Percentiles rank a stretch among this genome's conserved stretches.
phyloP scores from a whole-genome alignment of 768 basidiomycete genomes.

The Pilatotrama ljubarskyi region DNA sequence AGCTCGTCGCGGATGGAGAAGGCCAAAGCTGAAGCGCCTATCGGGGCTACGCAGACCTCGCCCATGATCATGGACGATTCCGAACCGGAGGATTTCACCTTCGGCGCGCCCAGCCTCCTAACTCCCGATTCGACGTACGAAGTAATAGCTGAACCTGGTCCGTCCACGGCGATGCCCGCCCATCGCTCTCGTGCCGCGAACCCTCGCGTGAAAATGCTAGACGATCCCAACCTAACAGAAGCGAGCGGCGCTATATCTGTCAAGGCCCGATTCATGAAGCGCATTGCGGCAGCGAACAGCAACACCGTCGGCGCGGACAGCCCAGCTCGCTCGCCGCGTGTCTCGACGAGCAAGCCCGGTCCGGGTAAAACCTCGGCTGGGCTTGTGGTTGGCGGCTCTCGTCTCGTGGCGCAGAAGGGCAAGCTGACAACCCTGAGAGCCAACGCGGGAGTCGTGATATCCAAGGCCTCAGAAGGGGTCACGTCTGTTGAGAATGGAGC shows the following conservation, averaged over 20 bases:
- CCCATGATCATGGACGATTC: slow-evolving; percentile 7
- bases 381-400: slow-evolving; percentile 42
- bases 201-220: slow-evolving; percentile 54
- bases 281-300: not conserved
- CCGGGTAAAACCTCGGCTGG: slow-evolving; percentile 53
- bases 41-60: not conserved
- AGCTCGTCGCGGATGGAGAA: not conserved
- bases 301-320: not conserved
- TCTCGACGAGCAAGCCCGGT: slow-evolving; percentile 32
- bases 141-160: not conserved
- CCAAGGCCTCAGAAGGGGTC: not conserved
- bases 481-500: not conserved
- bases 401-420: slow-evolving; percentile 56
- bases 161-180: slow-evolving; percentile 23
- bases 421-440: slow-evolving; percentile 51
- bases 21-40: not conserved
- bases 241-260: slow-evolving; percentile 42
- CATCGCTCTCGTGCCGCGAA: slow-evolving; percentile 54
- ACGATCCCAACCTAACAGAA: slow-evolving; percentile 34
- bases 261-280: slow-evolving; percentile 47
- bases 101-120: slow-evolving; percentile 14
- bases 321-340: not conserved
- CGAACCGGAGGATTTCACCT: not conserved
- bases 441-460: slow-evolving; percentile 18
- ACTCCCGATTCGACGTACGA: not conserved